Percentiles rank a stretch among this genome's conserved stretches.
These are phyloP conservation scores for Ochetophila trinervis DNA, from an alignment of 306 rosid genomes.

Conservation along the genomic window DNA sequence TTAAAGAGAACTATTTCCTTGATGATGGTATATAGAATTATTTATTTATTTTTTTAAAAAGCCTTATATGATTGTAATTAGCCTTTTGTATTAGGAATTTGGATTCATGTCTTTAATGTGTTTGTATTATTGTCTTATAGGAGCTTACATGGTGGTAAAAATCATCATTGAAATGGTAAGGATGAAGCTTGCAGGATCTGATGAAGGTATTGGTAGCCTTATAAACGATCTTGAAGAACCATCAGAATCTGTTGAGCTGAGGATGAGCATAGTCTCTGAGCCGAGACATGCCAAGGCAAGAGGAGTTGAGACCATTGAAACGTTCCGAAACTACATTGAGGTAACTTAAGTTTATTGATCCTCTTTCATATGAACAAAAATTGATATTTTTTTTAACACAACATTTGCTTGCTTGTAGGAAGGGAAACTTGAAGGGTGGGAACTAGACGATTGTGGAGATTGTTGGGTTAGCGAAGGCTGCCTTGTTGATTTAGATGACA, in stretches of 20 bases:
- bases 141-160: slow-evolving; percentile 88
- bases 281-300: slow-evolving; percentile 69
- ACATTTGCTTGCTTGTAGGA: slow-evolving; percentile 35
- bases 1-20: slow-evolving; percentile 81
- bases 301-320: slow-evolving; percentile 60
- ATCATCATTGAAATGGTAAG: slow-evolving; percentile 83
- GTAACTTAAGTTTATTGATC: slow-evolving; percentile 23
- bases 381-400: background rate
- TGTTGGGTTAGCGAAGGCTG: slow-evolving; percentile 98
- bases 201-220: slow-evolving; percentile 80
- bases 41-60: background rate
- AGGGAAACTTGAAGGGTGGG: slow-evolving; percentile 85
- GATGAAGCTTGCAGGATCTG: slow-evolving; percentile 74
- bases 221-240: slow-evolving; percentile 82
- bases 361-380: background rate
- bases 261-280: slow-evolving; percentile 63
- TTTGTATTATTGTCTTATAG: slow-evolving; percentile 22
- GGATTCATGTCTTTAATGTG: background rate
- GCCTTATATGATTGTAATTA: background rate
- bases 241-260: slow-evolving; percentile 56
- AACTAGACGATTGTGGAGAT: slow-evolving; percentile 77
- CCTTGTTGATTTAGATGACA: slow-evolving; percentile 62
- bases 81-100: background rate
- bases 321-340: slow-evolving; percentile 62
- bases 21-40: slow-evolving; percentile 58